Conservation (phyloP, 2,329 filamentous ascomycete species). For the Arthrobotrys megalospora region DNA sequence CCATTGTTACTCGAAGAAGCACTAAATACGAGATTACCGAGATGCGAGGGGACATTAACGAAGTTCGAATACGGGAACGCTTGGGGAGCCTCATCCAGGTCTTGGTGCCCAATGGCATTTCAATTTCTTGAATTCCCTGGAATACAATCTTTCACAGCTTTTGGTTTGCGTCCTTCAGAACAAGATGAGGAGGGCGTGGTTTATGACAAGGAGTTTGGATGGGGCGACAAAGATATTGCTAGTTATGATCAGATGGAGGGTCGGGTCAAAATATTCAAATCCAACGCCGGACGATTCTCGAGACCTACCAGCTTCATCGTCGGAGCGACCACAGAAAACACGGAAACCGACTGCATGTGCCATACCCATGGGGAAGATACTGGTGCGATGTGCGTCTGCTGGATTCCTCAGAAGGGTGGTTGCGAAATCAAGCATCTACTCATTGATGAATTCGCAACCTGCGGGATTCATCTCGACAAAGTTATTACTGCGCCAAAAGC, state of each 20-base stretch:
- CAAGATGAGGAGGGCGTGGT: slow-evolving; percentile 4
- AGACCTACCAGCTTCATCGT: slow-evolving; percentile 22
- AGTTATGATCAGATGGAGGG: slow-evolving; percentile 25
- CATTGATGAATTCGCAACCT: slow-evolving; percentile 22
- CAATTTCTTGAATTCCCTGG: slow-evolving; percentile 22
- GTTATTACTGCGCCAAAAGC: slow-evolving; percentile 37
- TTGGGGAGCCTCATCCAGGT: slow-evolving; percentile 2
- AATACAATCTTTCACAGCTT: slow-evolving; percentile 29
- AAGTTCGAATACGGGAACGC: slow-evolving; percentile 35
- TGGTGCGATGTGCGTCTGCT: slow-evolving; percentile 3
- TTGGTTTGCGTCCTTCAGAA: slow-evolving; percentile 15
- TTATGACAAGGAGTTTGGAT: slow-evolving; percentile 15
- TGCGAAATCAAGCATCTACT: slow-evolving; percentile 24
- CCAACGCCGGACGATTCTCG: slow-evolving; percentile 19
- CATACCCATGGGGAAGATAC: slow-evolving; percentile 9
- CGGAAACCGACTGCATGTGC: slow-evolving; percentile 12
- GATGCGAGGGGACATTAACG: slow-evolving; percentile 28
- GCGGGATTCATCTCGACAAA: slow-evolving; percentile 32
- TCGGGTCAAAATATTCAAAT: slow-evolving; percentile 24
- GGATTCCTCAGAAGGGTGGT: slow-evolving; percentile 14
- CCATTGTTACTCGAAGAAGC: slow-evolving; percentile 34
- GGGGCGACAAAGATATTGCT: slow-evolving; percentile 17
- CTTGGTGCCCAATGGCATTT: slow-evolving; percentile 38
- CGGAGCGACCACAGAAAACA: slow-evolving; percentile 2
- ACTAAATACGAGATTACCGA: slow-evolving; percentile 13